Base-by-base conservation (phyloP, 352 stramenopile species). In the Achlya hypogyna region DNA sequence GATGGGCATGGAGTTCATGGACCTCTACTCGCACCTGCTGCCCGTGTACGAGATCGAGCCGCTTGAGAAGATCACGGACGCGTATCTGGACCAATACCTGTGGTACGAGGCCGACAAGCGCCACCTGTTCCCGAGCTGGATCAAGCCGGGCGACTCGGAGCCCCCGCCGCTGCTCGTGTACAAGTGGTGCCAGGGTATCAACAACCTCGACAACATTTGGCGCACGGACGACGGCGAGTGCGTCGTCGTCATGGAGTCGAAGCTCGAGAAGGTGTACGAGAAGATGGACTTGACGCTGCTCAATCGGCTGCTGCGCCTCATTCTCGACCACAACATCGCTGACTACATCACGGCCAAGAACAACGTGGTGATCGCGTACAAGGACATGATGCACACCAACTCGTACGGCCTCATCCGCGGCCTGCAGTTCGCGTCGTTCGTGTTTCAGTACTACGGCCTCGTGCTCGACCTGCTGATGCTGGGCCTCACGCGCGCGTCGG, bases 301-400 rank as follows among this genome's bases (percentile, higher is more conserved):
- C 53, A 99, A 99, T 77, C 83, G 97, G 27, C 81, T 99, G 28
- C 75, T 99, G 64, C 89, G 97, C 10, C 79, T 99, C 52, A 99
- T 99, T 78, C 84, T 99, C 47, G 98, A 99, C 79, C 97, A 99
- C 79, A 99, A 99, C 74, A 99, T 99, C 70, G 97, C 97, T 12
- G 97, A 99, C 72, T 99, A 99, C 81, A 99, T 99, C 91, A 99
- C 97, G 14, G 96, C 97, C 4, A 99, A 99, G 84, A 99, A 99
- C 82, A 99, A 99, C 76, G 91, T 99, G 51, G 89, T 97, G 59
- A 78, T 99, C 22, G 90, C 88, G 49, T 98, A 97, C 89, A 99
- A 99, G 79, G 97, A 99, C 70, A 99, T 99, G 97, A 98, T 99
- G 91, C 97, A 99, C 83, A 99, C 97, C 22, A 99, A 99, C 82